Evolutionary conservation across 2,329 filamentous ascomycete species (phyloP).

Genomic region (Paraconiothyrium sp.): DNA sequence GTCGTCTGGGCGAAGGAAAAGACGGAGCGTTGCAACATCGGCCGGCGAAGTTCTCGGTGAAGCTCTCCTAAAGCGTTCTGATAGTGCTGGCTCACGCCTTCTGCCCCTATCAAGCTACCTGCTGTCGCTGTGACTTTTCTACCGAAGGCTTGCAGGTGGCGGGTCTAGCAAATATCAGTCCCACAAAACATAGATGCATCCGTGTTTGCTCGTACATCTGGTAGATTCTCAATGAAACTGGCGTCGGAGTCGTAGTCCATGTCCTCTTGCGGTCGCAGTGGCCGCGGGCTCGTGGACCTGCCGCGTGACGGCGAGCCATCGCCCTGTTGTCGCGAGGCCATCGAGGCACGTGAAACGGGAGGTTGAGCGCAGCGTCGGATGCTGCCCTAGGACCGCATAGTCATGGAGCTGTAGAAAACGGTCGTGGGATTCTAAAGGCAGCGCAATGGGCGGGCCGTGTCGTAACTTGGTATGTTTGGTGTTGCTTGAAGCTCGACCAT

Average conservation of each 20-base stretch:
- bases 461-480: constrained; percentile 28
- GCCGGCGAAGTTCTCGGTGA: constrained; percentile 86
- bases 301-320: constrained; percentile 43
- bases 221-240: constrained; percentile 43
- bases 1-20: constrained; percentile 91
- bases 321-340: constrained; percentile 39
- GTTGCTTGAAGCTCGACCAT: constrained; percentile 17
- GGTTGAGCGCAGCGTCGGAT: constrained; percentile 12
- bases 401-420: constrained; percentile 1
- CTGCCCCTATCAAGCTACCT: constrained; percentile 79
- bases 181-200: constrained; percentile 14
- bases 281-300: constrained; percentile 44
- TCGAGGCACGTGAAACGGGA: constrained; percentile 27
- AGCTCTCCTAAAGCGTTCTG: constrained; percentile 88
- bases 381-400: constrained; percentile 20
- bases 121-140: constrained; percentile 96
- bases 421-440: not conserved
- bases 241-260: constrained; percentile 39
- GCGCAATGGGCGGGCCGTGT: constrained; percentile 21
- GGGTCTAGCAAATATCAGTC: constrained; percentile 66
- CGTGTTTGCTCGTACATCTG: constrained; percentile 36
- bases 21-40: constrained; percentile 85
- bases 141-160: constrained; percentile 89
- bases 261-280: constrained; percentile 29
- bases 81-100: constrained; percentile 72